phyloP scores from a whole-genome alignment of 108 stramenopile species.

The Fistulifera solaris region DNA sequence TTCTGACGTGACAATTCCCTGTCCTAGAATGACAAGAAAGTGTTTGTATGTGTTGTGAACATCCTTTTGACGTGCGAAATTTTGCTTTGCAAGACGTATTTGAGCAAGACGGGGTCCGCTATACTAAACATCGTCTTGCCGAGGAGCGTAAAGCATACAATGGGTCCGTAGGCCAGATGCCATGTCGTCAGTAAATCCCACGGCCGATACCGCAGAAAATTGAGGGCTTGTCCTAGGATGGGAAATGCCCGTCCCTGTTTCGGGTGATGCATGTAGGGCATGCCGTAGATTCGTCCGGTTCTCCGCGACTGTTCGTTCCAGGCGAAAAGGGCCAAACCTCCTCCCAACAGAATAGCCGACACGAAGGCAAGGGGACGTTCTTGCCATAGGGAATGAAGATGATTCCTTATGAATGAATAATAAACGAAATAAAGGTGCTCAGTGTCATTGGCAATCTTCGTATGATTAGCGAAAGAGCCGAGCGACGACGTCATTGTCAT shows the following conservation, averaged over 20 bases:
- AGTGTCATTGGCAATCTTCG: too few species aligned
- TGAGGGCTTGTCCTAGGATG: constrained; percentile 14
- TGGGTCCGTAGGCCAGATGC: constrained; percentile 13
- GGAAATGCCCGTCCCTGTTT: constrained; percentile 7
- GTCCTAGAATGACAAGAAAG: constrained; percentile 19
- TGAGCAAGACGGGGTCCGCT: constrained; percentile 10
- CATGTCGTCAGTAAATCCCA: constrained; percentile 21
- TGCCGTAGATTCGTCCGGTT: constrained; percentile 2
- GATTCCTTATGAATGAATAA: too few species aligned
- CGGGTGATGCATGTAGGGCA: constrained; percentile 3
- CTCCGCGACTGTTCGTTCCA: too few species aligned
- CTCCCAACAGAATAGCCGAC: too few species aligned
- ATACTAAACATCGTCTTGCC: constrained; percentile 8
- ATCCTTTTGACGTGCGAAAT: constrained; percentile 21
- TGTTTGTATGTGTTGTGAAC: constrained; percentile 13
- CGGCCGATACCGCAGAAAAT: constrained; percentile 13
- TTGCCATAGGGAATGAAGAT: too few species aligned
- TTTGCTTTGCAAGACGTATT: constrained; percentile 17
- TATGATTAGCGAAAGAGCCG: too few species aligned
- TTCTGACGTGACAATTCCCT: constrained; percentile 22
- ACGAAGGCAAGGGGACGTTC: too few species aligned
- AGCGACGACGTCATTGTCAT: too few species aligned
- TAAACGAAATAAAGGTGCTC: too few species aligned
- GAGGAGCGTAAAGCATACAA: constrained; percentile 13
- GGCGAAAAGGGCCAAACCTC: too few species aligned